Percentiles rank a stretch among this genome's conserved stretches.
Conservation (phyloP, 2,329 filamentous ascomycete genomes). For the Scolecobasidium constrictum region DNA sequence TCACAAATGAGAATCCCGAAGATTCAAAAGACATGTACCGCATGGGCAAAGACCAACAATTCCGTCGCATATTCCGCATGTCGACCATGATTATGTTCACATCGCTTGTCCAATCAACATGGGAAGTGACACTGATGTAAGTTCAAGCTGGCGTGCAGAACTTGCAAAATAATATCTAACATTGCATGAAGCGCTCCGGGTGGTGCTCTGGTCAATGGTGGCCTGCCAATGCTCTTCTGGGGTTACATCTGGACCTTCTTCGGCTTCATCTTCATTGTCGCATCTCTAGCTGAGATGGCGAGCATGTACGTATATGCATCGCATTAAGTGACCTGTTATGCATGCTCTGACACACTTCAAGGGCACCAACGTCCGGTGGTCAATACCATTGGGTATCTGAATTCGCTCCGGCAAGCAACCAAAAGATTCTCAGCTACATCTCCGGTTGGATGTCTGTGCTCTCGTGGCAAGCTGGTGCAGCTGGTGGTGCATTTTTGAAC, state of each 20-base stretch:
- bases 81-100: conserved; percentile 11
- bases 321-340: no score
- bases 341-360: neutral
- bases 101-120: conserved; percentile 8
- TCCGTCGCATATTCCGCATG: conserved; percentile 10
- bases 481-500: conserved; percentile 6
- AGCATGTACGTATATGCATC: conserved; percentile 13
- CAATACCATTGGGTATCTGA: conserved; percentile 20
- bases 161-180: neutral
- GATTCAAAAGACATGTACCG: conserved; percentile 11
- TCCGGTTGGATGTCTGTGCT: conserved; percentile 13
- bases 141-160: neutral
- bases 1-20: neutral
- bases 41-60: conserved; percentile 12
- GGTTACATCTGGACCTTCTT: conserved; percentile 21
- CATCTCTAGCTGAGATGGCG: conserved; percentile 24
- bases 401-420: conserved; percentile 18
- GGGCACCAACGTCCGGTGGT: conserved; percentile 10
- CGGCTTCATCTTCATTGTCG: conserved; percentile 22
- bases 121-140: conserved; percentile 11
- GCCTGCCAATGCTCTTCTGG: conserved; percentile 23
- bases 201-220: conserved; percentile 21
- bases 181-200: conserved; percentile 5
- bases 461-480: conserved; percentile 9
- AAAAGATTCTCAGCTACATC: conserved; percentile 19